phyloP scores from a whole-genome alignment of 2,329 filamentous ascomycete species.

The Tolypocladium inflatum region DNA sequence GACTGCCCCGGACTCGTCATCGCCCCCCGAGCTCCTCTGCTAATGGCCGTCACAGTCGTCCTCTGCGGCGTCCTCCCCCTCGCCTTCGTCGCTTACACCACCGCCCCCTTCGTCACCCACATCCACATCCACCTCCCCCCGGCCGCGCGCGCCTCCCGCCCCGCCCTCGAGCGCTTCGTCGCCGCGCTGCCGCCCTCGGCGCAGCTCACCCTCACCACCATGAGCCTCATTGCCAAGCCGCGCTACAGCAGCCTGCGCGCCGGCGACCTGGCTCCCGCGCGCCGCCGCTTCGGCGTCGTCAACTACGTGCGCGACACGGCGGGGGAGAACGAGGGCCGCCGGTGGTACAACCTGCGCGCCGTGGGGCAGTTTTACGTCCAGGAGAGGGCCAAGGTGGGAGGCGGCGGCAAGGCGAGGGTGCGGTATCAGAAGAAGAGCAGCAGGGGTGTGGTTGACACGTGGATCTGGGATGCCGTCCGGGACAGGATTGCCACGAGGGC shows the following conservation, averaged over 20 bases:
- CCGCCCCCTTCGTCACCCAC: slow-evolving; percentile 62
- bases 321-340: slow-evolving; percentile 21
- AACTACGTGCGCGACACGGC: slow-evolving; percentile 28
- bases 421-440: slow-evolving; percentile 16
- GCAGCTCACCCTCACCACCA: slow-evolving; percentile 42
- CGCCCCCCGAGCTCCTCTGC: not conserved
- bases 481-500: slow-evolving; percentile 18
- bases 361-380: slow-evolving; percentile 29
- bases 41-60: slow-evolving; percentile 32
- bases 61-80: slow-evolving; percentile 56
- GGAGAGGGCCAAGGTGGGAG: slow-evolving; percentile 10
- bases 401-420: slow-evolving; percentile 7
- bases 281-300: slow-evolving; percentile 26
- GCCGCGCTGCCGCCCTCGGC: slow-evolving; percentile 33
- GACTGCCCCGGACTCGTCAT: not conserved
- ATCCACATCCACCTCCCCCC: slow-evolving; percentile 61
- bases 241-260: slow-evolving; percentile 34
- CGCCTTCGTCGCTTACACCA: slow-evolving; percentile 52
- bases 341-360: slow-evolving; percentile 31
- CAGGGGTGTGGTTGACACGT: slow-evolving; percentile 22
- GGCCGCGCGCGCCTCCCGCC: slow-evolving; percentile 51
- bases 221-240: slow-evolving; percentile 46
- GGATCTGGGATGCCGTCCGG: slow-evolving; percentile 31
- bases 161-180: slow-evolving; percentile 44
- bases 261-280: slow-evolving; percentile 22